Base-by-base conservation (phyloP, 805 yeast species). In the Suhomyces vadensis region DNA sequence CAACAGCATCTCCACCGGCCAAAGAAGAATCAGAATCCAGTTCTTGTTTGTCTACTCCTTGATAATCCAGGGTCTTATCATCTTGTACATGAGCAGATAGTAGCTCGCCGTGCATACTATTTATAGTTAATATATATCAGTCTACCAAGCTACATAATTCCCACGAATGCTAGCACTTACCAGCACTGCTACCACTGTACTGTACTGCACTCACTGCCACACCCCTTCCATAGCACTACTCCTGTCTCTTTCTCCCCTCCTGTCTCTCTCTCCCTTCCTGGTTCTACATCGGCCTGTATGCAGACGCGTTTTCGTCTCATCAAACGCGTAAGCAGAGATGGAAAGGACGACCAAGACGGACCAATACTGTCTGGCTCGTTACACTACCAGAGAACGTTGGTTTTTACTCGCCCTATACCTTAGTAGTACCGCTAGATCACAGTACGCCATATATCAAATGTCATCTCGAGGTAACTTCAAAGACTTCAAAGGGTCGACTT, bases 31-130 rank as follows among this genome's bases (percentile, higher is more conserved):
- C 48, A 80, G 97, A 53, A 85, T 94, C 47, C 95, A 92, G 57
- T 92, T 87, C 61, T 70, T 92, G 51, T 90, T 92, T 56, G 73
- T 85, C 33, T 92, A 92, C 64, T 83, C 95, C 6, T 88, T 89
- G 56, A 74, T 87, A 11, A 74, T 90, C 57, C 98, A 92, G 69
- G 78, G 86, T 17, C 57, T 81, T 14, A 69, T 88, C 43, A 81
- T 90, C 70, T 83, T 92, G 83, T 68, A 85, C 47, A 81, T 91
- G 80, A 65, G 67, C 40, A 51, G 62, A 35, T 63, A 52, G 38
- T 14, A 8, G n/a, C n/a, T n/a, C n/a, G n/a, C n/a, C n/a, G n/a
- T n/a, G n/a, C n/a, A n/a, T n/a, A n/a, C n/a, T n/a, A n/a, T n/a
- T n/a, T n/a, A n/a, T n/a, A n/a, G n/a, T n/a, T n/a, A n/a, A n/a